Evolutionary conservation across 164 flowering plant genomes (phyloP).

Genomic region (Stephania cephalantha): DNA sequence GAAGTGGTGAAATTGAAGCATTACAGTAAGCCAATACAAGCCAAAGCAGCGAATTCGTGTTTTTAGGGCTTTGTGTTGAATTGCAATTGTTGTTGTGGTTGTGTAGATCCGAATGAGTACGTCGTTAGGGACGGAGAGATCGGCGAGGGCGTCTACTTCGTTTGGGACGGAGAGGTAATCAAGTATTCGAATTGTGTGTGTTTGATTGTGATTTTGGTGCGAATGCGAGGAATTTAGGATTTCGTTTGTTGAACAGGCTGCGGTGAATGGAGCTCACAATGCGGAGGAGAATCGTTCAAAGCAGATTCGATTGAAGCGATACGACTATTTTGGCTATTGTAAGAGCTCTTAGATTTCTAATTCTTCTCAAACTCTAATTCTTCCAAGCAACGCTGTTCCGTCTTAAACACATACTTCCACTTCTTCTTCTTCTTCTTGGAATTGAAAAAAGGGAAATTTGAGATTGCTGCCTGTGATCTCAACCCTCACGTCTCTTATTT

Average conservation of each 20-base stretch:
- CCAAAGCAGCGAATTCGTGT: background rate
- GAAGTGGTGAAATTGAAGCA: conserved; percentile 43
- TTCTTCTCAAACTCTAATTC: background rate
- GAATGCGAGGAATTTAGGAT: background rate
- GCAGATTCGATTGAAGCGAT: conserved; percentile 41
- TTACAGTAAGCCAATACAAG: conserved; percentile 37
- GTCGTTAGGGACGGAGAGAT: conserved; percentile 63
- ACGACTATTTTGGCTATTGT: conserved; percentile 88
- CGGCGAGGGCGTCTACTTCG: conserved; percentile 73
- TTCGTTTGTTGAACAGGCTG: conserved; percentile 47
- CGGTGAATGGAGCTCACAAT: conserved; percentile 48
- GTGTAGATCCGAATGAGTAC: conserved; percentile 50
- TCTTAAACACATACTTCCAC: background rate
- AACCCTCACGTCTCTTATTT: no score
- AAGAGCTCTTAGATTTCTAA: conserved; percentile 17
- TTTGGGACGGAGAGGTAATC: conserved; percentile 85
- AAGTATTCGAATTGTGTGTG: background rate
- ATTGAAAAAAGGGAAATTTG: no score
- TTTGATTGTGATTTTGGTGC: background rate
- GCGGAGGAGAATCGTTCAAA: conserved; percentile 52
- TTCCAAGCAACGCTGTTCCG: no score
- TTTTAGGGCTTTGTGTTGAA: background rate
- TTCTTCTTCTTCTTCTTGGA: background rate
- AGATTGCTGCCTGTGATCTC: no score
- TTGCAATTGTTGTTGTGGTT: background rate